These are phyloP conservation scores for Cyphellophora attinorum DNA, from an alignment of 2,329 filamentous ascomycete species.

Conservation along the genomic window DNA sequence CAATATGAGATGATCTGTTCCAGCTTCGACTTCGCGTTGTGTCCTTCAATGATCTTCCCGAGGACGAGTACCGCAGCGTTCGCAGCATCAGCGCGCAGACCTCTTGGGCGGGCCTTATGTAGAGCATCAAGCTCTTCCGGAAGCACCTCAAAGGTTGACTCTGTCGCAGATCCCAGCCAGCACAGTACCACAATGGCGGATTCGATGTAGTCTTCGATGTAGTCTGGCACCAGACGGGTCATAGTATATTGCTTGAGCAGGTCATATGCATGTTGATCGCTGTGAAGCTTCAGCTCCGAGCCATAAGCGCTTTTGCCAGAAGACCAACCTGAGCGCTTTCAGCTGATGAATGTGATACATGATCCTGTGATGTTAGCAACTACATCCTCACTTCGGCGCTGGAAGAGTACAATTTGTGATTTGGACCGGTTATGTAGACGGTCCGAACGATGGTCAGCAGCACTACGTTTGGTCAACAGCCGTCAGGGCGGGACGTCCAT, in stretches of 20 bases:
- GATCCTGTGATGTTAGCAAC: constrained; percentile 28
- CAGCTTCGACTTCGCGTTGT: constrained; percentile 34
- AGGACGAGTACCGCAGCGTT: constrained; percentile 50
- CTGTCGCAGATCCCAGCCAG: constrained; percentile 42
- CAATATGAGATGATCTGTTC: constrained; percentile 61
- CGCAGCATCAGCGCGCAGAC: constrained; percentile 51
- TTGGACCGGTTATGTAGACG: constrained; percentile 51
- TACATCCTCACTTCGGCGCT: background rate
- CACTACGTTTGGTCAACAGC: no score
- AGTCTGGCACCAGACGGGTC: constrained; percentile 42
- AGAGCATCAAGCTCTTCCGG: constrained; percentile 38
- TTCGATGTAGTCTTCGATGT: constrained; percentile 54
- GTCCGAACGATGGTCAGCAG: constrained; percentile 49
- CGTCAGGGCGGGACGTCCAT: no score
- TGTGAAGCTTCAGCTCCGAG: constrained; percentile 33
- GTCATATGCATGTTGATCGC: constrained; percentile 28
- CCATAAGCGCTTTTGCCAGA: constrained; percentile 24
- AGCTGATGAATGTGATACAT: constrained; percentile 60
- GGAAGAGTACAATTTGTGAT: constrained; percentile 53
- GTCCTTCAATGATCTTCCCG: constrained; percentile 67
- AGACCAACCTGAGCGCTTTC: constrained; percentile 41
- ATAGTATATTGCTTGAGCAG: constrained; percentile 57
- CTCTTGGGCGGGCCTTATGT: constrained; percentile 31
- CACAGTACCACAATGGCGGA: constrained; percentile 58
- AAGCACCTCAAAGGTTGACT: constrained; percentile 17